Percentiles rank a stretch among this genome's conserved stretches.
These are phyloP conservation scores for Mycena vitilis DNA, from an alignment of 768 basidiomycete genomes.

Conservation along the genomic window DNA sequence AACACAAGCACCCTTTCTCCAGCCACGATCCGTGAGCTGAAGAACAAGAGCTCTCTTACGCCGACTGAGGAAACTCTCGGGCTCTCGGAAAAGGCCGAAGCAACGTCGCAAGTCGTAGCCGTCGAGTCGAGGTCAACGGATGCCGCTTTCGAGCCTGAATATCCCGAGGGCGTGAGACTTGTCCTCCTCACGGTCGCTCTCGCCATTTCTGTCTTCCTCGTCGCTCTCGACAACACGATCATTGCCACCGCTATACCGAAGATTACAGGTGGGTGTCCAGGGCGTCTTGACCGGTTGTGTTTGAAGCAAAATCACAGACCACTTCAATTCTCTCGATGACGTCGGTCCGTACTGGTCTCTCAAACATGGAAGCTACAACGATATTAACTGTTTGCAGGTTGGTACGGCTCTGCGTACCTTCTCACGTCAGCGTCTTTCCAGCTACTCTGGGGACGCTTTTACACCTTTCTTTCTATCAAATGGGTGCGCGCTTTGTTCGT, in stretches of 20 bases:
- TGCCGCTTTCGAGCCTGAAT: conserved; percentile 25
- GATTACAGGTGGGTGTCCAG: conserved; percentile 2
- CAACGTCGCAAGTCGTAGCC: too few relatives aligned
- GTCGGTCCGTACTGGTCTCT: conserved; percentile 25
- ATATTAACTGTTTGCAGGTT: too few relatives aligned
- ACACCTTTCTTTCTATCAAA: conserved; percentile 40
- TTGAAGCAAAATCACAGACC: conserved; percentile 15
- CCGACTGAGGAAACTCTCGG: not conserved
- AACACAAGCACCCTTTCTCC: conserved; percentile 3
- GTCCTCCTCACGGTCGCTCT: conserved; percentile 23
- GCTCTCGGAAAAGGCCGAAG: conserved; percentile 2
- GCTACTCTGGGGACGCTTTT: conserved; percentile 29
- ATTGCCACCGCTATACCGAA: conserved; percentile 18
- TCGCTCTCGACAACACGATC: conserved; percentile 23
- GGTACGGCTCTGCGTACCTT: conserved; percentile 15
- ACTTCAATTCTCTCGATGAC: conserved; percentile 21
- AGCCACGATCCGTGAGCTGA: not conserved
- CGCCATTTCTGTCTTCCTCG: conserved; percentile 25
- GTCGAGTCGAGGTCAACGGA: not conserved
- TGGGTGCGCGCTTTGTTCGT: conserved; percentile 13
- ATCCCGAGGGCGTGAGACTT: conserved; percentile 21
- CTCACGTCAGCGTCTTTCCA: conserved; percentile 25
- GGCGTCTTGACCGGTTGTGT: too few relatives aligned
- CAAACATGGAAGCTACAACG: too few relatives aligned
- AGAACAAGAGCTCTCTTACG: conserved; percentile 8